A percentile compares a stretch with the other conserved stretches of the same genome.
Conservation (phyloP, 2,329 filamentous ascomycete species). For the Fonsecaea nubica region DNA sequence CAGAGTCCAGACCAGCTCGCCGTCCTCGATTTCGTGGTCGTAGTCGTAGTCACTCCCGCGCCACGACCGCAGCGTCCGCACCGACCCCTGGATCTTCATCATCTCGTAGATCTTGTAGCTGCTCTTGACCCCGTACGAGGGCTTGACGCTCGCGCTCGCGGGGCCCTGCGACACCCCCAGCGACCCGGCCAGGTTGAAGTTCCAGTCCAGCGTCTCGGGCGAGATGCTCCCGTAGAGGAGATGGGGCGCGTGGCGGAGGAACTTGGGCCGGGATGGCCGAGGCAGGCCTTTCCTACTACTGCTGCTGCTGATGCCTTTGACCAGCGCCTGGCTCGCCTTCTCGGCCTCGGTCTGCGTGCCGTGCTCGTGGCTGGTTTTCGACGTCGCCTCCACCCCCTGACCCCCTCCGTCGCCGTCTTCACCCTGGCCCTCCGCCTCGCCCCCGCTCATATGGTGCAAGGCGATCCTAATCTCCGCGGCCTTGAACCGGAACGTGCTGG, state of each 20-base stretch:
- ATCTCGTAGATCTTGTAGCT: constrained; percentile 57
- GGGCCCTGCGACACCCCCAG: constrained; percentile 56
- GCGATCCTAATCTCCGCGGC: constrained; percentile 54
- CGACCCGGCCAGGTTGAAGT: constrained; percentile 55
- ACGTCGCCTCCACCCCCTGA: background rate
- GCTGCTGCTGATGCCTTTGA: background rate
- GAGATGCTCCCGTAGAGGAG: constrained; percentile 56
- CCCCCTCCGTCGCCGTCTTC: constrained; percentile 14
- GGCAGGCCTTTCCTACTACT: too few species aligned
- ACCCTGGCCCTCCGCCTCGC: background rate
- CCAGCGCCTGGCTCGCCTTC: constrained; percentile 7
- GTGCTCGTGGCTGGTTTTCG: constrained; percentile 20
- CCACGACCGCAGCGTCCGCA: constrained; percentile 49
- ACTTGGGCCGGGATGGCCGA: constrained; percentile 46
- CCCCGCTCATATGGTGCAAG: constrained; percentile 42
- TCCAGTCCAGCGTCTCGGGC: constrained; percentile 57
- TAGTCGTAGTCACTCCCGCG: constrained; percentile 35
- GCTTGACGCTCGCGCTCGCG: constrained; percentile 51
- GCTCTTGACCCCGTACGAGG: constrained; percentile 50
- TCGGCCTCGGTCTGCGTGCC: constrained; percentile 24
- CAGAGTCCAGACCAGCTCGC: constrained; percentile 58
- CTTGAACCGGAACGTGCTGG: constrained; percentile 56
- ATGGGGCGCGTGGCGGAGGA: constrained; percentile 59
- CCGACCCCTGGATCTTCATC: constrained; percentile 59
- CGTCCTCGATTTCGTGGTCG: constrained; percentile 52